Conservation (phyloP, 768 basidiomycete species). For the Leccinum disarticulatum region DNA sequence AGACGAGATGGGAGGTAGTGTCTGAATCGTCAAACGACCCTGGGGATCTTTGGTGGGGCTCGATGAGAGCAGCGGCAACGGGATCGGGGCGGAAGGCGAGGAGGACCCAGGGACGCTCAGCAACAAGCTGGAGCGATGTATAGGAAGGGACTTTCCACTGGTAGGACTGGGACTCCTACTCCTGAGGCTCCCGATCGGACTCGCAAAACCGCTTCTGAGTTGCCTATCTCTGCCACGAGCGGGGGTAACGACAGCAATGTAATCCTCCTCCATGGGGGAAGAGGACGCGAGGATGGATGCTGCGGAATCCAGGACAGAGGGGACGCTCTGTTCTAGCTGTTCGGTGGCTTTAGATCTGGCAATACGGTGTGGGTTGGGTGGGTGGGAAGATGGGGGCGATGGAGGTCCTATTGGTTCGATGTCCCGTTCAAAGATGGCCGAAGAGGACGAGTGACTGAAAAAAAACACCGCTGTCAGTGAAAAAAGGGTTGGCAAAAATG, state of each 20-base stretch:
- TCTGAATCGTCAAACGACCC: slow-evolving; percentile 26
- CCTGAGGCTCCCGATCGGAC: slow-evolving; percentile 62
- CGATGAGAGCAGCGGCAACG: slow-evolving; percentile 27
- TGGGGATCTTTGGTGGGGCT: slow-evolving; percentile 27
- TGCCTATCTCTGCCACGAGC: slow-evolving; percentile 35
- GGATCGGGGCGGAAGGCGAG: slow-evolving; percentile 18
- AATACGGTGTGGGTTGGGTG: slow-evolving; percentile 67
- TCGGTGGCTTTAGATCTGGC: slow-evolving; percentile 72
- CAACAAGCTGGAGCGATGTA: slow-evolving; percentile 44
- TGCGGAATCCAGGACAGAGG: slow-evolving; percentile 83
- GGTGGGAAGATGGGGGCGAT: slow-evolving; percentile 41
- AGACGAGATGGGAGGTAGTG: slow-evolving; percentile 15
- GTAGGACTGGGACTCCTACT: slow-evolving; percentile 67
- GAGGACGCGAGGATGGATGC: slow-evolving; percentile 62
- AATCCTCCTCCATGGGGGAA: slow-evolving; percentile 48
- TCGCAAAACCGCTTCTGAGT: slow-evolving; percentile 56
- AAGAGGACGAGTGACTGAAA: slow-evolving; percentile 66
- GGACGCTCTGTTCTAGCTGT: slow-evolving; percentile 75
- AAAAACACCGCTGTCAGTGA: slow-evolving; percentile 8
- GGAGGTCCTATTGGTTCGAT: slow-evolving; percentile 59
- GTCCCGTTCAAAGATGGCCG: slow-evolving; percentile 90
- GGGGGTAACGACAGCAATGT: slow-evolving; percentile 66
- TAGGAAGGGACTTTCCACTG: slow-evolving; percentile 35
- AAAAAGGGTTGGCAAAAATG: slow-evolving; percentile 1
- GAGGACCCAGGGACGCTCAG: slow-evolving; percentile 46